Base-by-base conservation (phyloP, 1,284 basidiomycete genomes). In the Termitomyces sp. region DNA sequence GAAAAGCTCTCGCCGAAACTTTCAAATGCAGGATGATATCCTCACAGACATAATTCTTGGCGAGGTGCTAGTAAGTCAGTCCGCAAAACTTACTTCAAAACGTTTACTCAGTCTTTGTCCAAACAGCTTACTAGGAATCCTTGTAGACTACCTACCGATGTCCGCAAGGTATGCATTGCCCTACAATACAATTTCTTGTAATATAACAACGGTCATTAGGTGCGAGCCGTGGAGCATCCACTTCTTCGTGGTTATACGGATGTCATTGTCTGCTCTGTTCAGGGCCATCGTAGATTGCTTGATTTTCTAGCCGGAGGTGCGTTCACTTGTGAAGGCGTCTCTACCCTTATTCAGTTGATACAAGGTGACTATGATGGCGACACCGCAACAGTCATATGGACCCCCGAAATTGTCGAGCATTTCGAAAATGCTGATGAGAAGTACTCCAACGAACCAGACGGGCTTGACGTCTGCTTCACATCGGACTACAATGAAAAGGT, bases 321-420 rank as follows among this genome's bases (percentile, higher is more conserved):
- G 63, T 57, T 52, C 14, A 8, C 28, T 40, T 33, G n/a, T 21
- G 31, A 43, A n/a, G 31, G 53, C 13, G 38, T 8, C 24, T 44
- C 9, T 9, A 33, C 11, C 11, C 18, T 24, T 35, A 28, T 21
- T 51, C 24, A 30, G 7, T 6, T n/a, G 26, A 24, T 13, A 2
- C 24, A 56, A 73, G 77, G 77, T 24, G 78, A 80, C 56, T 78
- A 78, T 52, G 78, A 79, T 52, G 77, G 77, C 1, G 79, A 80
- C 56, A 78, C 74, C 43, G 76, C 66, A 1, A 62, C 71, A 14
- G 62, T 72, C 5, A 73, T 77, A 30, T 78, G 71, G 66, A 67
- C 76, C 35, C 74, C 74, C 0, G 65, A 69, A 24, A 67, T 86
- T 4, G 81, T 86, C 14, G 42, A 68, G 1, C 52, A 60, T 0